Conservation (phyloP, 177 flowering plant species). For the Vitis hybrid region DNA sequence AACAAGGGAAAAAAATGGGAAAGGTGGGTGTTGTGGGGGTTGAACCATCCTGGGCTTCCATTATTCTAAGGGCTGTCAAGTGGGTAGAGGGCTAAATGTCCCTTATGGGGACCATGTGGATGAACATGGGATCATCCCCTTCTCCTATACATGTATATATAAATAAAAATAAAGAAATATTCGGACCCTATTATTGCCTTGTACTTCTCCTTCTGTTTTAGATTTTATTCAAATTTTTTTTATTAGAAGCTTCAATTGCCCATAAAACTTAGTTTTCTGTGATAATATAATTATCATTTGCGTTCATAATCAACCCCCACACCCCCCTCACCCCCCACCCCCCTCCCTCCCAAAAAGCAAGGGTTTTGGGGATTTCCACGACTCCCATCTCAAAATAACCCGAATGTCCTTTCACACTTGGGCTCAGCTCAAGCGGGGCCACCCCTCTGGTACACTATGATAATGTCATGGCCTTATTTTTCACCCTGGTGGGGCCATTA, state of each 20-base stretch:
- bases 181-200: conserved; percentile 15
- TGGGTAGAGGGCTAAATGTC: conserved; percentile 29
- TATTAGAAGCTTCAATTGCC: conserved; percentile 15
- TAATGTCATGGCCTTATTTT: too few relatives aligned
- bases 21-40: conserved; percentile 4
- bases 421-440: too few relatives aligned
- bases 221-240: background rate
- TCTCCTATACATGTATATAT: background rate
- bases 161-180: background rate
- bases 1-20: background rate
- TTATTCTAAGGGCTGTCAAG: conserved; percentile 27
- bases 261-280: too few relatives aligned
- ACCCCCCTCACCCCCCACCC: too few relatives aligned
- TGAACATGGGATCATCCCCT: conserved; percentile 22
- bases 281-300: too few relatives aligned
- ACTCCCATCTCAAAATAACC: too few relatives aligned
- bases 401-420: too few relatives aligned
- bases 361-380: too few relatives aligned
- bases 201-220: conserved; percentile 16
- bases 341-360: too few relatives aligned
- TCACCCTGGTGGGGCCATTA: too few relatives aligned
- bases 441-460: too few relatives aligned
- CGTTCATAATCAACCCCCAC: too few relatives aligned
- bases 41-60: conserved; percentile 10
- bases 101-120: conserved; percentile 44